A percentile compares a stretch with the other conserved stretches of the same genome.
phyloP scores from a whole-genome alignment of 208 protist species.

The Zelonia costaricensis region DNA sequence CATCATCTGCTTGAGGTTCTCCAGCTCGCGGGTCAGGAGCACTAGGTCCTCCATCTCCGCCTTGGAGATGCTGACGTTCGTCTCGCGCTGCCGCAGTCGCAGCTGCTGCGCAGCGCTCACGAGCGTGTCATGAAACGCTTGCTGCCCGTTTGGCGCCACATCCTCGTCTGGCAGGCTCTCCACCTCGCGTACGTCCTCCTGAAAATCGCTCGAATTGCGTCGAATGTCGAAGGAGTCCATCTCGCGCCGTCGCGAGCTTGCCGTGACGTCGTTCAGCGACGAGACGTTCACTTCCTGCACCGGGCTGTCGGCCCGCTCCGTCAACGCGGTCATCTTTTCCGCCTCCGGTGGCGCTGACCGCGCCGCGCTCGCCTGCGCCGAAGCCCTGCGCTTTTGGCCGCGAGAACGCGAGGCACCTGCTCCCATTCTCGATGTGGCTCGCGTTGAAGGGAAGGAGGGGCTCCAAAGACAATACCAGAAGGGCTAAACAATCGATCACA shows the following conservation, averaged over 20 bases:
- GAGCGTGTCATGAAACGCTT: conserved; percentile 42
- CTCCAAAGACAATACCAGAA: too few species aligned
- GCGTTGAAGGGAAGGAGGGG: too few species aligned
- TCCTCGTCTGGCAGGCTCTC: conserved; percentile 6
- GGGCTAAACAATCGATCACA: not conserved
- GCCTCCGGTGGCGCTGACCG: not conserved
- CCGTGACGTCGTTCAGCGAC: conserved; percentile 5
- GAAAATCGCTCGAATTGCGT: not conserved
- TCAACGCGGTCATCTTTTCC: conserved; percentile 2
- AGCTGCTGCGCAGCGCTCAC: conserved; percentile 36
- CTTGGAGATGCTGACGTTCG: conserved; percentile 37
- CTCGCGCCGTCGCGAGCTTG: conserved; percentile 3
- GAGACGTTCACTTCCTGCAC: conserved; percentile 3
- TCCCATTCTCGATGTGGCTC: too few species aligned
- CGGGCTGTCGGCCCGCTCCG: not conserved
- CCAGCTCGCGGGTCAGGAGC: conserved; percentile 62
- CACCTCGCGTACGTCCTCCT: not conserved
- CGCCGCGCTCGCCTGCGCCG: not conserved
- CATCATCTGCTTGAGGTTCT: conserved; percentile 57
- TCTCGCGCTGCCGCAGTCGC: conserved; percentile 43
- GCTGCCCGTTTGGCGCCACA: conserved; percentile 6
- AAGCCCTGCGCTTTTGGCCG: not conserved
- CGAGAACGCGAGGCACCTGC: conserved; percentile 9
- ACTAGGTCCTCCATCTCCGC: conserved; percentile 62
- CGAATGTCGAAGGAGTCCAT: conserved; percentile 8